Evolutionary conservation across 441 rosid species (phyloP), one percentile per base, ranked within the genome.

Genomic region (Arabidopsis lyrata): DNA sequence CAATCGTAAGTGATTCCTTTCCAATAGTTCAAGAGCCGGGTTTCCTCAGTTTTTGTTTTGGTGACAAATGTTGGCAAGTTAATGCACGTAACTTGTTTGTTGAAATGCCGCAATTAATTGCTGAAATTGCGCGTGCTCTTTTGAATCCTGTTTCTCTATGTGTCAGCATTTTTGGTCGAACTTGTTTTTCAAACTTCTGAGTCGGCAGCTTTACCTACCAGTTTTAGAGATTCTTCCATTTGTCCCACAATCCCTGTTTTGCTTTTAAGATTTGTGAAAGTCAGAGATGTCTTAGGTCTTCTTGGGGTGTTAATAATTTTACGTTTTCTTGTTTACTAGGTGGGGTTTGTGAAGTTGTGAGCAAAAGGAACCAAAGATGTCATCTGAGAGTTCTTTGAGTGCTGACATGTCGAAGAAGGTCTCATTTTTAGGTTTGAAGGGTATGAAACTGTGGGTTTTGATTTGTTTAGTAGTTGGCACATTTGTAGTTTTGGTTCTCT

Each of bases 401-500:
- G 76, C 87, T 14, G 90, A 86, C 45, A 74, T 92, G 74, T 89
- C 96, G 5, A 87, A 83, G 86, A 91, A 83, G 80, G 83, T 97
- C 34, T 73, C 88, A 8, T 16, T 91, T 75, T 87, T 92, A 49
- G 90, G 92, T 80, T 82, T 93, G 8, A 87, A 82, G 73, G 88
- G 87, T 81, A 81, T 93, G 14, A 95, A 91, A 75, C 79, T 91
- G 11, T 95, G 98, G 97, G 95, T 88, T 62, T 76, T 95, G 81
- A 82, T 95, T 41, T 92, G 97, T 45, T 74, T 90, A 56, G 84
- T 84, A 34, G 93, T 91, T 38, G 96, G 88, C 50, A 84, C 72
- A 49, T 86, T 86, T 77, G 79, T 87, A 74, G 79, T 85, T 75
- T 82, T 89, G 75, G 88, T 89, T 84, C 91, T 92, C 59, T 83